A percentile compares a stretch with the other conserved stretches of the same genome.
Conservation (phyloP, 2,329 filamentous ascomycete species). For the Penicillium sp. region DNA sequence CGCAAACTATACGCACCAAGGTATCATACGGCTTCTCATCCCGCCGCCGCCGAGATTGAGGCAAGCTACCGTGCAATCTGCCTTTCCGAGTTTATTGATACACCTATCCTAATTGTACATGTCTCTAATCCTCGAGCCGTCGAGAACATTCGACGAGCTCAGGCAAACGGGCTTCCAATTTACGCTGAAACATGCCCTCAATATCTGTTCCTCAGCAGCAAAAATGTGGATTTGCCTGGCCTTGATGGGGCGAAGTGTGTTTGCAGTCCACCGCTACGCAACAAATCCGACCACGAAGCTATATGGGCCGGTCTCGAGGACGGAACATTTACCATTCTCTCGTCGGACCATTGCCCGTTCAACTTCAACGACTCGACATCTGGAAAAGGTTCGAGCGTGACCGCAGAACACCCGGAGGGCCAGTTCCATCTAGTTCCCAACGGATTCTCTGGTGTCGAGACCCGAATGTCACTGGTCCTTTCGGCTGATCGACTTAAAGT, state of each 20-base stretch:
- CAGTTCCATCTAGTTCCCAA: conserved; percentile 46
- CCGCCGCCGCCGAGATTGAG: not conserved
- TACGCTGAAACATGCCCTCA: conserved; percentile 60
- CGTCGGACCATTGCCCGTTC: conserved; percentile 49
- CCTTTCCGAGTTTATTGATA: not conserved
- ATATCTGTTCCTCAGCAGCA: conserved; percentile 41
- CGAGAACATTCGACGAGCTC: conserved; percentile 50
- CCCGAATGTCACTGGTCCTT: conserved; percentile 44
- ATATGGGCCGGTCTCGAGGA: conserved; percentile 44
- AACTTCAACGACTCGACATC: conserved; percentile 17
- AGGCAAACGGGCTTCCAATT: conserved; percentile 52
- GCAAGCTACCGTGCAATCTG: not conserved
- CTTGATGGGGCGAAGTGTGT: not conserved
- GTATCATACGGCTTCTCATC: not conserved
- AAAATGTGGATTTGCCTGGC: not conserved
- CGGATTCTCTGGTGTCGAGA: conserved; percentile 46
- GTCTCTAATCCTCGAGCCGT: conserved; percentile 38
- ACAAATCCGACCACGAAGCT: not conserved
- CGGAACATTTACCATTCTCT: conserved; percentile 56
- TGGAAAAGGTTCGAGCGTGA: not conserved
- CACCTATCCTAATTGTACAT: not conserved
- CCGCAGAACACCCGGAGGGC: conserved; percentile 23
- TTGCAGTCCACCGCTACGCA: not conserved
- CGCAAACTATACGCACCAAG: not conserved
- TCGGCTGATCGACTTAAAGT: not conserved